phyloP scores from a whole-genome alignment of 73 alveolate genomes.

The Symbiodinium natans region DNA sequence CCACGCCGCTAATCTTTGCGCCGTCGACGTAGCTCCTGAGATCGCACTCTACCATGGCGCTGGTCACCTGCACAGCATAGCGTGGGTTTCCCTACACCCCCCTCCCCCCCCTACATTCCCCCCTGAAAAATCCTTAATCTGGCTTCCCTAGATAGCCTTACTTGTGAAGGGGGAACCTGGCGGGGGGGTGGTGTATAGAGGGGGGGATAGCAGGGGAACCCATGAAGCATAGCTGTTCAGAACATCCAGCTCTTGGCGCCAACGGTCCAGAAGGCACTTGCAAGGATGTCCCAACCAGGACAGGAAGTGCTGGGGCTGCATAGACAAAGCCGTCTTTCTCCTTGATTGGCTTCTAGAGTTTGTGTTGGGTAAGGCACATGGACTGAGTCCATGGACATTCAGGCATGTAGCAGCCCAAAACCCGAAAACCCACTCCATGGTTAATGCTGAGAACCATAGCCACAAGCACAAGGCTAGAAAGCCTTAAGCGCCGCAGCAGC shows the following conservation, averaged over 20 bases:
- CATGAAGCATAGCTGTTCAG: neutral
- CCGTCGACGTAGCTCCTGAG: neutral
- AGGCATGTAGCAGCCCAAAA: neutral
- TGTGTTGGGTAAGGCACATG: no score
- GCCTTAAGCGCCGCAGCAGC: constrained; percentile 58
- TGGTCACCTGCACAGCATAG: neutral
- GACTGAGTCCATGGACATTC: neutral
- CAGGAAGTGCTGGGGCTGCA: no score
- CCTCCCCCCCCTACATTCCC: no score
- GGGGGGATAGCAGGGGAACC: constrained; percentile 9
- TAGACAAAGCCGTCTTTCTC: no score
- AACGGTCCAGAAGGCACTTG: neutral
- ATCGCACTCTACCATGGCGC: neutral
- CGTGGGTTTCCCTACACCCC: no score
- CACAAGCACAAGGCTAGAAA: neutral
- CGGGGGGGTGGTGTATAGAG: neutral
- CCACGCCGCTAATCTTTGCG: no score
- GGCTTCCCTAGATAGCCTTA: no score
- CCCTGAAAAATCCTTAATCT: no score
- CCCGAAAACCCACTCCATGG: neutral
- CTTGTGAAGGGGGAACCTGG: no score
- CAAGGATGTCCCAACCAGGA: no score
- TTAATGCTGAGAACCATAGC: neutral
- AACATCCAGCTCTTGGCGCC: neutral
- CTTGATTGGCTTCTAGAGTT: no score